Conservation (phyloP, 805 yeast species). For the Candida suzukii region DNA sequence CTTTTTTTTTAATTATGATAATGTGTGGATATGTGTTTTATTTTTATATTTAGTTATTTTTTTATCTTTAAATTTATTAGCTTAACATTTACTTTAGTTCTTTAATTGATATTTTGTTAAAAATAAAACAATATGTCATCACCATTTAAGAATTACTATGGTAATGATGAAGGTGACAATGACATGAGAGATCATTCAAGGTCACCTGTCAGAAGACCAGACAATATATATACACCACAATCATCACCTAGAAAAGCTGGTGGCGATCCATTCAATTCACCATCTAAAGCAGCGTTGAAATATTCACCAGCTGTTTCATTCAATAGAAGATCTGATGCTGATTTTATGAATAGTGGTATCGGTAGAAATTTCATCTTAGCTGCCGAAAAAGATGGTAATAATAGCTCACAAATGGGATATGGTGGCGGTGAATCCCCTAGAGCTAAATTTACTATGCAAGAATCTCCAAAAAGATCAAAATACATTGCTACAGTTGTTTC, state of each 20-base stretch:
- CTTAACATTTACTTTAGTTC: too few species aligned
- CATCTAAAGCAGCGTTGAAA: constrained; percentile 30
- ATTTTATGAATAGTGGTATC: constrained; percentile 27
- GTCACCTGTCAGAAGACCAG: constrained; percentile 26
- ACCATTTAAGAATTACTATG: constrained; percentile 18
- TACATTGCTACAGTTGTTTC: constrained; percentile 45
- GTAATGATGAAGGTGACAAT: constrained; percentile 8
- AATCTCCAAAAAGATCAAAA: constrained; percentile 61
- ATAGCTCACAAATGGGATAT: constrained; percentile 20
- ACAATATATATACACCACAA: constrained; percentile 21
- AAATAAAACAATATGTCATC: constrained; percentile 12
- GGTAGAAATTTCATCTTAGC: constrained; percentile 31
- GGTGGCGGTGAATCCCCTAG: constrained; percentile 40
- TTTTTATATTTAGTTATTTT: background rate
- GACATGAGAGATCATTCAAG: background rate
- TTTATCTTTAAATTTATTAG: too few species aligned
- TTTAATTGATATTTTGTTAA: too few species aligned
- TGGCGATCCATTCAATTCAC: constrained; percentile 13
- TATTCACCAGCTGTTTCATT: constrained; percentile 39
- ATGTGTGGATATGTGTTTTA: background rate
- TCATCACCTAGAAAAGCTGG: constrained; percentile 23
- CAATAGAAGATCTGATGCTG: constrained; percentile 23
- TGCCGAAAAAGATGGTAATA: constrained; percentile 26
- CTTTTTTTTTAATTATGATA: too few species aligned
- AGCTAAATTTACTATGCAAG: constrained; percentile 59